A percentile compares a stretch with the other conserved stretches of the same genome.
Conservation (phyloP, 225 moss, liverwort and hornwort species). For the Marchantia polymorpha region DNA sequence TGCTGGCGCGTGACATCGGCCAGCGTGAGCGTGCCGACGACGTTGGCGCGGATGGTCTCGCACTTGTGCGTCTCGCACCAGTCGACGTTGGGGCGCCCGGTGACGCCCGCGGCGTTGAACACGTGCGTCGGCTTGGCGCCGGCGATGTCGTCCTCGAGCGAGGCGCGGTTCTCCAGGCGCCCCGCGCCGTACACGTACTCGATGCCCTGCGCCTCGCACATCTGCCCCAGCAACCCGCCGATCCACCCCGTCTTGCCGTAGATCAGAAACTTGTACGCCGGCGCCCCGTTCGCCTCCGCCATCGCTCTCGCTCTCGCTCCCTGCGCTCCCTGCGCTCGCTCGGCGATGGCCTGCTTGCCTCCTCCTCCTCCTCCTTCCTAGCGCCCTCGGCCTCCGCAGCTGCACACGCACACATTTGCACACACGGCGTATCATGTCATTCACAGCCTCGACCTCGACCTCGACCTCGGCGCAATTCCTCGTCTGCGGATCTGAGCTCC, state of each 20-base stretch:
- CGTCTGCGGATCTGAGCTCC: too few relatives aligned
- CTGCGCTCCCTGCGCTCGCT: too few relatives aligned
- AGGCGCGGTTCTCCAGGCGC: constrained; percentile 32
- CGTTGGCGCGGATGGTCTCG: constrained; percentile 41
- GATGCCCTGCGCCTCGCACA: constrained; percentile 34
- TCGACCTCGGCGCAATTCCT: neutral
- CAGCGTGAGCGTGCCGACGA: constrained; percentile 40
- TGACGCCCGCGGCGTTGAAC: constrained; percentile 45
- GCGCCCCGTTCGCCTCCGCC: constrained; percentile 26
- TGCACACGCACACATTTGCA: too few relatives aligned
- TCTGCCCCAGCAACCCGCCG: constrained; percentile 35
- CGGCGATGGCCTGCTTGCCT: neutral
- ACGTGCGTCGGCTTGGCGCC: constrained; percentile 38
- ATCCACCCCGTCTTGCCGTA: constrained; percentile 46
- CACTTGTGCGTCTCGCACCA: constrained; percentile 44
- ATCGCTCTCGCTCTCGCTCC: constrained; percentile 3
- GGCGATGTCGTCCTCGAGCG: constrained; percentile 34
- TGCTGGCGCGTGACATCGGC: constrained; percentile 37
- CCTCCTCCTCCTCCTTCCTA: neutral
- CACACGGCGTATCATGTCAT: too few relatives aligned
- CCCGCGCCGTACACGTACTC: constrained; percentile 36
- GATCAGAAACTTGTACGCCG: constrained; percentile 41
- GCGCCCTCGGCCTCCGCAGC: neutral
- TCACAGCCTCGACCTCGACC: too few relatives aligned
- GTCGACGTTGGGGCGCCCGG: constrained; percentile 44